These are phyloP conservation scores for Leccinum disarticulatum DNA, from an alignment of 768 basidiomycete species.

Conservation along the genomic window DNA sequence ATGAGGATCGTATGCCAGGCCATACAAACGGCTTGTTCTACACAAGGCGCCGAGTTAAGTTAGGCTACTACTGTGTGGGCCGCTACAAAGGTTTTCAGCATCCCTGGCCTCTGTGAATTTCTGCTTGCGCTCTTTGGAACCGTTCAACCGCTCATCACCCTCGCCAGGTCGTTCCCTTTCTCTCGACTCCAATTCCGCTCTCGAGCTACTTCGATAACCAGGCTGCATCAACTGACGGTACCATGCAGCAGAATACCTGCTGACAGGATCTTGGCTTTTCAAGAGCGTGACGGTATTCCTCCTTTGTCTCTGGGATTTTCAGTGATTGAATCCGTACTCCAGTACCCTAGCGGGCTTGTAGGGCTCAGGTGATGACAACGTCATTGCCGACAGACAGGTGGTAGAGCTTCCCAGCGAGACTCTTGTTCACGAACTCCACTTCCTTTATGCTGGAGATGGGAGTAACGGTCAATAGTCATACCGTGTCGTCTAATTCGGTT, in stretches of 20 bases:
- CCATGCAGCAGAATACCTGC: slow-evolving; percentile 43
- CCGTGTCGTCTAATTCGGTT: too few species aligned
- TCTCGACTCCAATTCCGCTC: slow-evolving; percentile 34
- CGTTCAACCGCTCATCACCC: slow-evolving; percentile 5
- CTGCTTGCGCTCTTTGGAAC: slow-evolving; percentile 24
- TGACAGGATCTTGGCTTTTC: slow-evolving; percentile 37
- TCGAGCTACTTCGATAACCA: slow-evolving; percentile 39
- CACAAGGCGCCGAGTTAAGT: slow-evolving; percentile 11
- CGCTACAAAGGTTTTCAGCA: slow-evolving; percentile 18
- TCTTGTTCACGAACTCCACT: slow-evolving; percentile 43
- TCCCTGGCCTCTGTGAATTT: slow-evolving; percentile 23
- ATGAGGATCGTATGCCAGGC: too few species aligned
- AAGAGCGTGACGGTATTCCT: slow-evolving; percentile 40
- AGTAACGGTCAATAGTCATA: not conserved
- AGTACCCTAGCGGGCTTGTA: slow-evolving; percentile 46
- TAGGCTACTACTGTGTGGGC: not conserved
- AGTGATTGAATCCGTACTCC: not conserved
- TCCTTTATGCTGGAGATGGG: slow-evolving; percentile 47
- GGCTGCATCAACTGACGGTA: slow-evolving; percentile 41
- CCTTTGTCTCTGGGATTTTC: not conserved
- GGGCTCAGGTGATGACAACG: slow-evolving; percentile 45
- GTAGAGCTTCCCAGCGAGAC: slow-evolving; percentile 34
- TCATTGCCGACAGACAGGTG: slow-evolving; percentile 43
- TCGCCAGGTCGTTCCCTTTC: slow-evolving; percentile 25
- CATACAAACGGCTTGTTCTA: slow-evolving; percentile 14